Conservation (phyloP, 169 alveolate species). For the Plasmodium vivax region DNA sequence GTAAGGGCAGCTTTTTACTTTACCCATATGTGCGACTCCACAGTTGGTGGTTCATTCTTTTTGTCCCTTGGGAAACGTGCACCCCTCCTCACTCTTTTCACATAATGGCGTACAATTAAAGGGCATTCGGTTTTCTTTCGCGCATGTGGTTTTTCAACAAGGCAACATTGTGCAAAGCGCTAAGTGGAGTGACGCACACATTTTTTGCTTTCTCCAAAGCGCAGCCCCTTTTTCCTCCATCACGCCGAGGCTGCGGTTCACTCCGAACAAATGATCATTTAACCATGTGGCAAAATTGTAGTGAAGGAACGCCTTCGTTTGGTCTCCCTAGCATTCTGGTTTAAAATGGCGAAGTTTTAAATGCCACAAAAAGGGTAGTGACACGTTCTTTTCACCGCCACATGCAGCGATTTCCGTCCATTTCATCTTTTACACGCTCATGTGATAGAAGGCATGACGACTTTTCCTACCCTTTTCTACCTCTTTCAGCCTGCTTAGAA, state of each 20-base stretch:
- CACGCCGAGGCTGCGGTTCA: background rate
- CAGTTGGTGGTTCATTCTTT: background rate
- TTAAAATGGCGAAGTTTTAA: background rate
- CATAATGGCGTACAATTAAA: background rate
- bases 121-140: background rate
- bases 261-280: background rate
- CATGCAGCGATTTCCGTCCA: background rate
- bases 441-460: background rate
- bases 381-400: background rate
- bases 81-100: background rate
- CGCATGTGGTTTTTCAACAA: background rate
- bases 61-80: background rate
- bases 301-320: background rate
- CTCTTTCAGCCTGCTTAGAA: background rate
- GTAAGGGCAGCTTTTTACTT: background rate
- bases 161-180: background rate
- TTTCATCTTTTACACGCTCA: background rate
- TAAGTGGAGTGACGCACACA: background rate
- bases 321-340: background rate
- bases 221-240: background rate
- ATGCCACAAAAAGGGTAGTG: background rate
- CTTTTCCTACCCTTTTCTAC: constrained; percentile 2
- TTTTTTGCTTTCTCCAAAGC: background rate
- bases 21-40: background rate
- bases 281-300: background rate